These are phyloP conservation scores for Asclepias syriaca DNA, from an alignment of 257 asterid species.

Conservation along the genomic window DNA sequence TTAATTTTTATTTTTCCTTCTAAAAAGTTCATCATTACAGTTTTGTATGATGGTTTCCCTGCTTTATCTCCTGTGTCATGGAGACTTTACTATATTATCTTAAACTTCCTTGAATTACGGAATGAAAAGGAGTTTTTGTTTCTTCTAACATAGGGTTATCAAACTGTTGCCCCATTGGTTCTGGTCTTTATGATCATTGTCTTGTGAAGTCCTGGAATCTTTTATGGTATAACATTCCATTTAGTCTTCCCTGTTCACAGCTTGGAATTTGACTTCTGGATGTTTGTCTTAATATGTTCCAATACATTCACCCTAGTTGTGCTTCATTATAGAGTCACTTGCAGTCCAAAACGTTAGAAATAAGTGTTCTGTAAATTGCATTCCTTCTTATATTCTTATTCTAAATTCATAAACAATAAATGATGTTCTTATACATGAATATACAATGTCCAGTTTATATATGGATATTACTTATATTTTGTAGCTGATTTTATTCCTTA, in stretches of 20 bases:
- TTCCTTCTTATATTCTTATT: not conserved
- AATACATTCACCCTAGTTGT: not conserved
- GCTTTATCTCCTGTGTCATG: not conserved
- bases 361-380: not conserved
- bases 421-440: not conserved
- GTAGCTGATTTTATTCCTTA: no score
- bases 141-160: not conserved
- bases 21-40: not conserved
- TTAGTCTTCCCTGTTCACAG: not conserved
- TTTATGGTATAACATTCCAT: not conserved
- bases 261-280: not conserved
- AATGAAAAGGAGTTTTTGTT: not conserved
- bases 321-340: not conserved
- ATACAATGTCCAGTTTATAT: no score
- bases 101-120: not conserved
- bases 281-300: not conserved
- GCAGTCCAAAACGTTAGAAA: not conserved
- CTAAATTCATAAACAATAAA: not conserved
- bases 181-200: not conserved
- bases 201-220: not conserved
- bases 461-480: no score
- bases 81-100: not conserved
- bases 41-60: not conserved
- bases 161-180: not conserved
- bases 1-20: no score